Conservation (phyloP, 345 rosid species). For the Lepidium sativum region DNA sequence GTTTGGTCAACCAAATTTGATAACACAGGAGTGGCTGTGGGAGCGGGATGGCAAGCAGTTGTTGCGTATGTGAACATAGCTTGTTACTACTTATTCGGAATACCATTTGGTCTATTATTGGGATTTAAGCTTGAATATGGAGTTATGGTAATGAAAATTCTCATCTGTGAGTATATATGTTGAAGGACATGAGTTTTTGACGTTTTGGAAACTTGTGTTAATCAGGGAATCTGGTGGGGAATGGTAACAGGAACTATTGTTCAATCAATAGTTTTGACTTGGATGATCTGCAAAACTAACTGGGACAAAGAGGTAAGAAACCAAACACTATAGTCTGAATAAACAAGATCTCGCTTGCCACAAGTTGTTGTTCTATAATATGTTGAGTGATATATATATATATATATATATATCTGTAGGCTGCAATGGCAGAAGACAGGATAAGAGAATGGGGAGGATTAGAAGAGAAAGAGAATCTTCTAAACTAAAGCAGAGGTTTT, state of each 20-base stretch:
- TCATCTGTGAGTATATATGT: too few relatives aligned
- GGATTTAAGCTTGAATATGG: slow-evolving; percentile 60
- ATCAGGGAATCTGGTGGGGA: slow-evolving; percentile 79
- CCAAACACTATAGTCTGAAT: neutral
- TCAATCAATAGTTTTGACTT: slow-evolving; percentile 46
- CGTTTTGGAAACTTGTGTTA: neutral
- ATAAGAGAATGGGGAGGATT: slow-evolving; percentile 63
- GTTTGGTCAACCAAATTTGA: too few relatives aligned
- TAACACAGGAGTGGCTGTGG: slow-evolving; percentile 67
- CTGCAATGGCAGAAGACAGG: slow-evolving; percentile 55
- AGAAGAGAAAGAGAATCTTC: slow-evolving; percentile 17
- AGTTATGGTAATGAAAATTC: slow-evolving; percentile 38
- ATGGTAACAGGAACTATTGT: slow-evolving; percentile 65
- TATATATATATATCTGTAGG: slow-evolving; percentile 32
- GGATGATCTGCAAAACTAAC: slow-evolving; percentile 36
- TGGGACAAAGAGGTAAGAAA: slow-evolving; percentile 55
- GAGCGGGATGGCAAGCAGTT: slow-evolving; percentile 73
- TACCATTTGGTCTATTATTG: slow-evolving; percentile 61
- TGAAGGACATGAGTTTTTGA: too few relatives aligned
- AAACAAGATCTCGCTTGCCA: neutral
- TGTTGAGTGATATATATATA: too few relatives aligned
- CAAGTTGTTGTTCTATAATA: too few relatives aligned
- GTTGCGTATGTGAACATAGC: slow-evolving; percentile 66
- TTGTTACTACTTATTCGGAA: slow-evolving; percentile 61
- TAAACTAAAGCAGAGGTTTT: neutral